Evolutionary conservation across 202 grass and related monocot genomes (phyloP).

Genomic region (Brachypodium distachyon): DNA sequence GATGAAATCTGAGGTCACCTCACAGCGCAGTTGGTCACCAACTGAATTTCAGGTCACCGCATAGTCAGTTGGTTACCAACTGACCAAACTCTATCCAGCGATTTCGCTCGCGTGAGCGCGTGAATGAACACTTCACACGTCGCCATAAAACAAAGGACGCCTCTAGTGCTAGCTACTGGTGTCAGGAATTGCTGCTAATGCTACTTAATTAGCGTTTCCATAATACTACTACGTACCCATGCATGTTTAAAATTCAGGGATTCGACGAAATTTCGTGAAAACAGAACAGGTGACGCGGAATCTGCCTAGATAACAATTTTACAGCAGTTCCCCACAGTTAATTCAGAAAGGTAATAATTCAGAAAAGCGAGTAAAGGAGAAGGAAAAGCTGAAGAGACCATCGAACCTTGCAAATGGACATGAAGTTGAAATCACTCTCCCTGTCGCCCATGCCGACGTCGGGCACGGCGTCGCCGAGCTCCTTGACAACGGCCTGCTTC

Average conservation of each 20-base stretch:
- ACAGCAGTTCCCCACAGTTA: neutral
- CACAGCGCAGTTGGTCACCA: neutral
- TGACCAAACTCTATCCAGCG: neutral
- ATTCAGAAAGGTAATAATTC: no score
- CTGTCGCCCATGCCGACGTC: slow-evolving; percentile 83
- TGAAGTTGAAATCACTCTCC: slow-evolving; percentile 74
- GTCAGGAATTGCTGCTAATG: neutral
- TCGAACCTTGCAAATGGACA: slow-evolving; percentile 92
- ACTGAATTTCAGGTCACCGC: neutral
- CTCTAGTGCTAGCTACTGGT: neutral
- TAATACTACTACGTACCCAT: neutral
- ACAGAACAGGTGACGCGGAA: neutral
- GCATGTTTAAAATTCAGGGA: neutral
- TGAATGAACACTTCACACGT: neutral
- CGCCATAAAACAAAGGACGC: no score
- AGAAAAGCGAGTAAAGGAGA: neutral
- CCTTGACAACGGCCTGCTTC: slow-evolving; percentile 61
- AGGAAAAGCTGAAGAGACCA: neutral
- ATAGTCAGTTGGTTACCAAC: neutral
- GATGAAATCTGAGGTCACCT: neutral
- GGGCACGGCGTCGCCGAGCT: slow-evolving; percentile 50
- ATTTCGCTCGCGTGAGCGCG: neutral
- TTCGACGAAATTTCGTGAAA: neutral
- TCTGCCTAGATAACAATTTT: neutral
- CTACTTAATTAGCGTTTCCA: neutral